phyloP scores from a whole-genome alignment of 2,329 filamentous ascomycete species.

The Phialocephala subalpina region DNA sequence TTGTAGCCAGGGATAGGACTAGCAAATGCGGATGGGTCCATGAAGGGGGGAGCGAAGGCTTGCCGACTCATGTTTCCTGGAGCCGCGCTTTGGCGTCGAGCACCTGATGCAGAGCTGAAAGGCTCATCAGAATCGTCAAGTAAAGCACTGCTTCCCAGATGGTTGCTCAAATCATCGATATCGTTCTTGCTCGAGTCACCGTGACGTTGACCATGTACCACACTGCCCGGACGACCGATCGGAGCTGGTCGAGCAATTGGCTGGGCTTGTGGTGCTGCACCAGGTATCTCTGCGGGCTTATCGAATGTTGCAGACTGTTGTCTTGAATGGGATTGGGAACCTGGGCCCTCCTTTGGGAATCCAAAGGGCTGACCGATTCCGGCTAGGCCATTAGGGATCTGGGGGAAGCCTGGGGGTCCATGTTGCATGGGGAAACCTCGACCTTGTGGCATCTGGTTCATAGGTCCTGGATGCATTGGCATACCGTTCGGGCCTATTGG shows the following conservation, averaged over 20 bases:
- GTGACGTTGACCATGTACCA: constrained; percentile 59
- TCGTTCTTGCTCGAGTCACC: constrained; percentile 56
- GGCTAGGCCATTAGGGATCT: constrained; percentile 50
- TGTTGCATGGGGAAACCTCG: constrained; percentile 47
- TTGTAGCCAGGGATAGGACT: constrained; percentile 41
- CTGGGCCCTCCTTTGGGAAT: constrained; percentile 47
- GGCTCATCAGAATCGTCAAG: constrained; percentile 76
- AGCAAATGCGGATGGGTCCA: constrained; percentile 41
- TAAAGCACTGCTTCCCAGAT: constrained; percentile 90
- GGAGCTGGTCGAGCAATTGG: constrained; percentile 85
- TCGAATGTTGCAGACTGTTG: constrained; percentile 79
- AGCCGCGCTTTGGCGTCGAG: constrained; percentile 43
- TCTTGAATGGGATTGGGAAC: constrained; percentile 71
- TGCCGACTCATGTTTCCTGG: constrained; percentile 39
- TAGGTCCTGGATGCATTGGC: constrained; percentile 65
- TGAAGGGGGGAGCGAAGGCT: constrained; percentile 42
- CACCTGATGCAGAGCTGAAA: constrained; percentile 47
- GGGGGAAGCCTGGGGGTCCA: constrained; percentile 62
- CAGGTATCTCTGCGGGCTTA: constrained; percentile 48
- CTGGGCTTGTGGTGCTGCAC: constrained; percentile 60
- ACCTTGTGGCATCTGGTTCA: constrained; percentile 65
- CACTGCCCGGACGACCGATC: constrained; percentile 86
- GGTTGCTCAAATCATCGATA: constrained; percentile 76
- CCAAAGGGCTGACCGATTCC: constrained; percentile 51
- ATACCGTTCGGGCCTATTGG: constrained; percentile 60